phyloP scores from a whole-genome alignment of 176 grass and related monocot genomes.

The Bolboschoenus planiculmis region DNA sequence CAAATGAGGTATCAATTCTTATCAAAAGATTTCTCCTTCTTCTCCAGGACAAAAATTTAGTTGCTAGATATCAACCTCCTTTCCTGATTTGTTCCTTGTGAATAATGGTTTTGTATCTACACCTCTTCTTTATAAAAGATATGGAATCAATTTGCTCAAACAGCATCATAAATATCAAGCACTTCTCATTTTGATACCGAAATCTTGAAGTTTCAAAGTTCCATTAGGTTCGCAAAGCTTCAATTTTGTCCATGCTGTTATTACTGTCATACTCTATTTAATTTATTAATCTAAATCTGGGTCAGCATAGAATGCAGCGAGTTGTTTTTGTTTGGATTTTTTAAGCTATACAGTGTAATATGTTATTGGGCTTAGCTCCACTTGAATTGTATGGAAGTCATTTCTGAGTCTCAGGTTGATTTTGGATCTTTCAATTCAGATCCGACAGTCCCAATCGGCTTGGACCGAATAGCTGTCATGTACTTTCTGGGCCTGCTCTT shows the following conservation, averaged over 20 bases:
- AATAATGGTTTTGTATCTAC: neutral
- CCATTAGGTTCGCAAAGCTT: neutral
- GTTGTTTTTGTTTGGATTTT: neutral
- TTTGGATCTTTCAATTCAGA: neutral
- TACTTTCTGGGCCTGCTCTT: neutral
- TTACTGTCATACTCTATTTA: neutral
- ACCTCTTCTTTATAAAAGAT: neutral
- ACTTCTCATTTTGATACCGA: neutral
- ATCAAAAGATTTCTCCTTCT: neutral
- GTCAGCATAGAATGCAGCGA: neutral
- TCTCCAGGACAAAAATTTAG: neutral
- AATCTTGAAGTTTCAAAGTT: neutral
- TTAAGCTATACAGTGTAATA: neutral
- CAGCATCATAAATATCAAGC: neutral
- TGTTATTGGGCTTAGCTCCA: neutral
- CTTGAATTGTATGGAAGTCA: slow-evolving; percentile 1
- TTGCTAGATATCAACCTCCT: neutral
- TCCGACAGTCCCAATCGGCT: neutral
- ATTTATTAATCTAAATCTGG: neutral
- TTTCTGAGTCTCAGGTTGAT: neutral
- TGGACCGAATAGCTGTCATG: neutral
- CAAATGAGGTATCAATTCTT: slow-evolving; percentile 47
- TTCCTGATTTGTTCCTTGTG: neutral
- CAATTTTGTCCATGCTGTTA: neutral
- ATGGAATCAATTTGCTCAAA: neutral